These are phyloP conservation scores for Pseudoneurospora amorphoporcata DNA, from an alignment of 495 filamentous ascomycete genomes.

Conservation along the genomic window DNA sequence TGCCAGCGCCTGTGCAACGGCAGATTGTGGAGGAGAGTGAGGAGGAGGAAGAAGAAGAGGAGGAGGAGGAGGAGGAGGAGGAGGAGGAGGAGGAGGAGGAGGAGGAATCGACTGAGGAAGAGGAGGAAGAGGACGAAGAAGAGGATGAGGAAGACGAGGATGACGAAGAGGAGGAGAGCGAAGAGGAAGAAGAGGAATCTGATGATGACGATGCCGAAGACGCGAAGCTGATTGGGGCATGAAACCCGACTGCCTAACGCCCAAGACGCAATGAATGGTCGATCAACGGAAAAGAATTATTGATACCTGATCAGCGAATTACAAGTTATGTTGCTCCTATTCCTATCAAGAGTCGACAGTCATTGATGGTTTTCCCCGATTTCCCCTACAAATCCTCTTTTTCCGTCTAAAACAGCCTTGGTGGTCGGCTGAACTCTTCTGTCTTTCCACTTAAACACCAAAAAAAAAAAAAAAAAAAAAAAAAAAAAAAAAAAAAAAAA, in stretches of 20 bases:
- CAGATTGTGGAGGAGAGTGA: conserved; percentile 30
- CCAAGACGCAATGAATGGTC: not conserved
- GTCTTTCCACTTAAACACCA: not conserved
- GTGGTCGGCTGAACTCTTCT: not conserved
- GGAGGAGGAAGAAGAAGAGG: conserved; percentile 37
- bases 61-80: conserved; percentile 44
- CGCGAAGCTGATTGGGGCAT: conserved; percentile 10
- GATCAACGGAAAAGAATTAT: not conserved
- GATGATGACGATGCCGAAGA: conserved; percentile 39
- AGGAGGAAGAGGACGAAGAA: conserved; percentile 19
- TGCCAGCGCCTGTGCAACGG: conserved; percentile 12
- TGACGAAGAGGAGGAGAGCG: conserved; percentile 26
- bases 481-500: too few species aligned
- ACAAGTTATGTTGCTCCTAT: not conserved
- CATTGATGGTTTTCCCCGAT: not conserved
- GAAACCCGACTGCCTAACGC: not conserved
- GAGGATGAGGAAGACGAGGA: conserved; percentile 3
- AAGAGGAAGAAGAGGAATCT: conserved; percentile 36
- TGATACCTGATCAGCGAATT: not conserved
- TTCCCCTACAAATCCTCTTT: not conserved
- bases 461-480: not conserved
- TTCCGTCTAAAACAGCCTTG: not conserved
- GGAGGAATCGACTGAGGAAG: conserved; percentile 44
- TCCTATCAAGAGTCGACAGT: not conserved
- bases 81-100: conserved; percentile 12